Base-by-base conservation (phyloP, 495 filamentous ascomycete species). In the Hapsidospora chrysogenum region DNA sequence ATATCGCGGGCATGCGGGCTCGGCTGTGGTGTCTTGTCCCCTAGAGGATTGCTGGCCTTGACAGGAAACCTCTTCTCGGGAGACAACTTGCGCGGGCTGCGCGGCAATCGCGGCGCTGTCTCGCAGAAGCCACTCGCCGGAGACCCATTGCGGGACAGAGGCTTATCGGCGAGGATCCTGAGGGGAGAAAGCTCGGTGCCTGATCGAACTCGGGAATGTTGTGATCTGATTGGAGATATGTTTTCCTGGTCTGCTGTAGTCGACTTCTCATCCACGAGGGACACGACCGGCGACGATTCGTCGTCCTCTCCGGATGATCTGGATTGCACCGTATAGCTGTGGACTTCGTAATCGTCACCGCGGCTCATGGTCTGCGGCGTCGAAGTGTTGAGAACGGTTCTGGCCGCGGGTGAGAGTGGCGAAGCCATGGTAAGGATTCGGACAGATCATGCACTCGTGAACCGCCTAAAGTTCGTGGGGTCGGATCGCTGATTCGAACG, bases 1-100 rank as follows among this genome's bases (percentile, higher is more conserved):
- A 48, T 49, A 31, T 47, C 43, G 16, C 49, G 54, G 36, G 62
- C 57, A 15, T 59, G 27, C 56, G 52, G 14, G 38, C 40, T 20
- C 27, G 47, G n/a, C 41, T 41, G 17, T 39, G 41, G 13, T 41
- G 34, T 17, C 25, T 20, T 1, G 37, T 39, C 11, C 36, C 41
- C 29, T 33, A 38, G 15, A 16, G 51, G 44, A 25, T 40, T 42
- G 42, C 45, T 61, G 37, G 65, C 43, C 44, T 58, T 64, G 39
- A 72, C 60, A 11, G 67, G 67, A 38, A 72, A 72, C 27, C 67
- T 54, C 48, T 62, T 65, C 33, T 66, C 64, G n/a, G 64, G 65
- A 0, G 49, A 55, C 9, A 50, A 38, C 42, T 67, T 72, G 33
- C 64, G 50, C 1, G 63, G 53, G 41, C 60, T 62, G 42, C 57